Percentiles rank a stretch among this genome's conserved stretches.
Evolutionary conservation across 331 rosid species (phyloP).

Genomic region (Telfairia occidentalis): DNA sequence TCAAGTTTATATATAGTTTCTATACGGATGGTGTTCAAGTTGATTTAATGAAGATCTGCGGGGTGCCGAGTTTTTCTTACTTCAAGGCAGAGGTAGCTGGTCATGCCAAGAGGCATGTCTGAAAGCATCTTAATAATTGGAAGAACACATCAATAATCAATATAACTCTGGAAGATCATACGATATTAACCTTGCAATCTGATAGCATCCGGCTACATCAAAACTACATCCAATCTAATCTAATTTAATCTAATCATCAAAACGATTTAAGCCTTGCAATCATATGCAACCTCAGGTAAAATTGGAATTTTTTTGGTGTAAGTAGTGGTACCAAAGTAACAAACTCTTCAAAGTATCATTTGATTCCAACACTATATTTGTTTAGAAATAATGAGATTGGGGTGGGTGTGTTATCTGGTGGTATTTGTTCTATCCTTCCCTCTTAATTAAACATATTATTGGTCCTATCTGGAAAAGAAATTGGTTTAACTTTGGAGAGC

Average conservation of each 20-base stretch:
- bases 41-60: not conserved
- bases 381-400: not conserved
- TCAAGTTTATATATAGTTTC: not conserved
- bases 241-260: not conserved
- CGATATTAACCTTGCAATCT: not conserved
- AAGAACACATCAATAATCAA: not conserved
- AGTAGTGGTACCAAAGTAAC: not conserved
- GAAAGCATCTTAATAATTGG: not conserved
- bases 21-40: not conserved
- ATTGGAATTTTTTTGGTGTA: not conserved
- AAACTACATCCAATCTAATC: not conserved
- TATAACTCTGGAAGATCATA: not conserved
- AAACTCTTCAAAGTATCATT: not conserved
- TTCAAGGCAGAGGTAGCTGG: not conserved
- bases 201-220: slow-evolving; percentile 8
- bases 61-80: not conserved
- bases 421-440: not conserved
- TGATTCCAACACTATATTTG: not conserved
- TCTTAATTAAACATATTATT: not conserved
- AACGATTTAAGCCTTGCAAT: not conserved
- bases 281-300: not conserved
- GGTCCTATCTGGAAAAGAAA: not conserved
- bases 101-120: not conserved
- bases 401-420: not conserved
- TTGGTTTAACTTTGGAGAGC: not conserved